These are phyloP conservation scores for Ophiocordyceps camponoti-saundersi DNA, from an alignment of 2,329 filamentous ascomycete species.

Conservation along the genomic window DNA sequence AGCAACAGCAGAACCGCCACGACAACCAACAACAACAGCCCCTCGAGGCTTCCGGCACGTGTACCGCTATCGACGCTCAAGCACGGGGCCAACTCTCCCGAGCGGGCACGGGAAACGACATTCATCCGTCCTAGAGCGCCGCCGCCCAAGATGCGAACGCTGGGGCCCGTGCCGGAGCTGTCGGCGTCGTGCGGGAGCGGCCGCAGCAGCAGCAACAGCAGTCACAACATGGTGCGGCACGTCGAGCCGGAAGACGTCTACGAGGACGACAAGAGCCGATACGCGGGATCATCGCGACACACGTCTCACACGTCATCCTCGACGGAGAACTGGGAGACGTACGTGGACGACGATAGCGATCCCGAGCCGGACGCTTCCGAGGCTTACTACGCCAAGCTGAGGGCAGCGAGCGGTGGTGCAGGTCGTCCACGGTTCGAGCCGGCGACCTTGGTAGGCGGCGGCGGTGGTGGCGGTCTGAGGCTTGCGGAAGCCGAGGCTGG, in stretches of 20 bases:
- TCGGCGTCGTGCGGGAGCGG: constrained; percentile 15
- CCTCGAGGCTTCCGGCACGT: constrained; percentile 48
- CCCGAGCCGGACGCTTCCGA: constrained; percentile 61
- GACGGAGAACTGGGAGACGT: constrained; percentile 98
- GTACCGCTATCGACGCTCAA: constrained; percentile 52
- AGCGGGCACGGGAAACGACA: constrained; percentile 37
- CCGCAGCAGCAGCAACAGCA: constrained; percentile 28
- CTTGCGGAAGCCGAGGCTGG: too few species aligned
- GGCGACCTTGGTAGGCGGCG: constrained; percentile 6
- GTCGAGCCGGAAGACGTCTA: constrained; percentile 73
- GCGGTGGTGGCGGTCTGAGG: too few species aligned
- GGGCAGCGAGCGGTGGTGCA: constrained; percentile 45
- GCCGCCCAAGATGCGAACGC: constrained; percentile 83
- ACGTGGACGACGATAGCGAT: constrained; percentile 60
- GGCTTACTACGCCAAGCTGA: constrained; percentile 63
- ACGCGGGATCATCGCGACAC: constrained; percentile 34
- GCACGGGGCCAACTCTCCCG: constrained; percentile 64
- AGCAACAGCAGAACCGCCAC: background rate
- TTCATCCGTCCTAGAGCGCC: constrained; percentile 46
- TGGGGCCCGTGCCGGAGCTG: constrained; percentile 35
- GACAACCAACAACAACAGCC: constrained; percentile 9
- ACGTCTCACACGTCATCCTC: constrained; percentile 47
- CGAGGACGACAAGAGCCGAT: constrained; percentile 34
- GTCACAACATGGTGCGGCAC: constrained; percentile 35
- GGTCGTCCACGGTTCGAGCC: constrained; percentile 33